These are phyloP conservation scores for Rhamnella rubrinervis DNA, from an alignment of 331 rosid species.

Conservation along the genomic window DNA sequence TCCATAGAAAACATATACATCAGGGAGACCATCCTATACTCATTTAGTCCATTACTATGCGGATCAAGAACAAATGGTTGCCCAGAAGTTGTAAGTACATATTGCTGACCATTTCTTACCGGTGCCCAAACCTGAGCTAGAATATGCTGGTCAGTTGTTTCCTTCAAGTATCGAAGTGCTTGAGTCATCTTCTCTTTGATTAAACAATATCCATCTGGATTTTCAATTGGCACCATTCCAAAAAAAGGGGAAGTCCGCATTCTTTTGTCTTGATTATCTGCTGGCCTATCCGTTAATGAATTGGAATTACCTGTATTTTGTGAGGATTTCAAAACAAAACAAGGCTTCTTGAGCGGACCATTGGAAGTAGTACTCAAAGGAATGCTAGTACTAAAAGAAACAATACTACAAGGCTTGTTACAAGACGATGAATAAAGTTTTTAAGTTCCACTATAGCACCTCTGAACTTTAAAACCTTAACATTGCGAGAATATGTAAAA, in stretches of 20 bases:
- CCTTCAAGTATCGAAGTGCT: slow-evolving; percentile 83
- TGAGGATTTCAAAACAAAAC: slow-evolving; percentile 33
- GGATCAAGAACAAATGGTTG: slow-evolving; percentile 90
- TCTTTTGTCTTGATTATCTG: slow-evolving; percentile 39
- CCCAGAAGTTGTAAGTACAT: slow-evolving; percentile 82
- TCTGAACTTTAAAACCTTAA: not conserved
- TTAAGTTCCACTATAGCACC: not conserved
- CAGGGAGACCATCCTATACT: slow-evolving; percentile 71
- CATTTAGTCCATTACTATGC: slow-evolving; percentile 76
- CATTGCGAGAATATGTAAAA: not conserved
- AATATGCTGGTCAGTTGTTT: slow-evolving; percentile 68
- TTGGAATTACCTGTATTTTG: slow-evolving; percentile 55
- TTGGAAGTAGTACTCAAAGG: not conserved
- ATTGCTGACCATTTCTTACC: slow-evolving; percentile 51
- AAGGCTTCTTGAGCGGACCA: slow-evolving; percentile 2
- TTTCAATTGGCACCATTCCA: slow-evolving; percentile 42
- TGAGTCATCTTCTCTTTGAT: slow-evolving; percentile 88
- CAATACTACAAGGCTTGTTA: not conserved
- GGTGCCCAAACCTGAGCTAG: slow-evolving; percentile 99
- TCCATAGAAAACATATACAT: slow-evolving; percentile 68
- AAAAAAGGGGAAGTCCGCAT: slow-evolving; percentile 34
- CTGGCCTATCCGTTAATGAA: slow-evolving; percentile 40
- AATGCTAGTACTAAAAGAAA: not conserved
- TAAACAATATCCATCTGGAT: slow-evolving; percentile 50
- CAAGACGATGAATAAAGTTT: not conserved